These are phyloP conservation scores for Trichosporon asahii DNA, from an alignment of 1,284 basidiomycete genomes.

Conservation along the genomic window DNA sequence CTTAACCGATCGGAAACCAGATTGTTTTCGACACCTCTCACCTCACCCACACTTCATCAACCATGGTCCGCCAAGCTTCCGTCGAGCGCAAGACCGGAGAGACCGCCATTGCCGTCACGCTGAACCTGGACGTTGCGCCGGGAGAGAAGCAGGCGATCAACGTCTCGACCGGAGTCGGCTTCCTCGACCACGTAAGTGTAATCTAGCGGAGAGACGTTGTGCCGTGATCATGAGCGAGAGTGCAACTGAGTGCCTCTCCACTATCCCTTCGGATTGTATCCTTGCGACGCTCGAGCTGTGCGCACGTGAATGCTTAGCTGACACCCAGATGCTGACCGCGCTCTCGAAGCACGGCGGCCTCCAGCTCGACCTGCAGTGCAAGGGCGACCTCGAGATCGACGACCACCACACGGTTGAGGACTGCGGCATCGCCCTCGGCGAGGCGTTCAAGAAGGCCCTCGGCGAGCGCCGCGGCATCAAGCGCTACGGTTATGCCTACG, in stretches of 20 bases:
- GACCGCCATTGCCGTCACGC: constrained; percentile 77
- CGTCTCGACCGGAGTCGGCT: constrained; percentile 92
- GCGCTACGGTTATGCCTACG: constrained; percentile 93
- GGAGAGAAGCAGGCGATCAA: constrained; percentile 73
- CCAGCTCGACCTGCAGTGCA: constrained; percentile 83
- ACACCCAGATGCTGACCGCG: constrained; percentile 81
- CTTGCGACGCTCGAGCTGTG: no score
- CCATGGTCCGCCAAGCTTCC: constrained; percentile 58
- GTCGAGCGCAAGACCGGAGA: constrained; percentile 87
- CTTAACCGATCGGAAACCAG: background rate
- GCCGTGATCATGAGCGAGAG: no score
- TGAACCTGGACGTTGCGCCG: constrained; percentile 78
- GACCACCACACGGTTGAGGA: constrained; percentile 99
- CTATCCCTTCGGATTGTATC: no score
- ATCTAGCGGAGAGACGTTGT: background rate
- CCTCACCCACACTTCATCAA: constrained; percentile 57
- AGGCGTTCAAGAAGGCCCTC: constrained; percentile 91
- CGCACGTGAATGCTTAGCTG: no score
- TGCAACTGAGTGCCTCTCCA: no score
- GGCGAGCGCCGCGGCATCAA: constrained; percentile 93
- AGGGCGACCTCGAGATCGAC: constrained; percentile 96
- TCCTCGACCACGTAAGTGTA: constrained; percentile 87
- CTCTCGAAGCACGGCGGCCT: constrained; percentile 91
- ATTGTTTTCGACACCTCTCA: background rate
- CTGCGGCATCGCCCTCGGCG: constrained; percentile 85